Percentiles rank a stretch among this genome's conserved stretches.
phyloP scores from a whole-genome alignment of 257 asterid species.

The Nicotiana benthamiana region DNA sequence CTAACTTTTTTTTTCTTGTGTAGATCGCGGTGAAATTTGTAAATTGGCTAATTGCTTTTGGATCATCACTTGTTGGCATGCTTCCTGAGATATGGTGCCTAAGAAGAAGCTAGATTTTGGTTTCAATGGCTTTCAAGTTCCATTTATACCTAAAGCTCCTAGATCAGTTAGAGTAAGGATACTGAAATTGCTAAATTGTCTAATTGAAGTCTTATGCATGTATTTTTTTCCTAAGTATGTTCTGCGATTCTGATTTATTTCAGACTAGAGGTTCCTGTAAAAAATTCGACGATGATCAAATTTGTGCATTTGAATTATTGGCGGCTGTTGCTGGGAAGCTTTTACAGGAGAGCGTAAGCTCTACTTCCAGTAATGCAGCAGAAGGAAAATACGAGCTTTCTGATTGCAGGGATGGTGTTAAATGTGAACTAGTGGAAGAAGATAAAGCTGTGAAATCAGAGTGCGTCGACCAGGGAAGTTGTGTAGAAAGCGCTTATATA shows the following conservation, averaged over 20 bases:
- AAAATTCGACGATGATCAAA: conserved; percentile 46
- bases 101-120: conserved; percentile 51
- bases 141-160: conserved; percentile 65
- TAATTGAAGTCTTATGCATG: not conserved
- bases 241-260: conserved; percentile 8
- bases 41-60: not conserved
- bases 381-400: conserved; percentile 34
- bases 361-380: conserved; percentile 69
- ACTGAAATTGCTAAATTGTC: conserved; percentile 11
- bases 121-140: conserved; percentile 37
- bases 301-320: conserved; percentile 89
- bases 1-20: not conserved
- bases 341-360: conserved; percentile 84
- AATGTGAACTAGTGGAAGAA: conserved; percentile 24
- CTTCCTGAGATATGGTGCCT: conserved; percentile 57
- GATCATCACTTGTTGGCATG: conserved; percentile 32
- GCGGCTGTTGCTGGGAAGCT: conserved; percentile 95
- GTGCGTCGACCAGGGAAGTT: conserved; percentile 69
- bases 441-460: conserved; percentile 45
- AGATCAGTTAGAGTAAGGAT: conserved; percentile 61
- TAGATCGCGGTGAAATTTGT: not conserved
- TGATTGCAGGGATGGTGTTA: conserved; percentile 21
- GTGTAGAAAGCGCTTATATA: conserved; percentile 62
- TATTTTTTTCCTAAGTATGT: conserved; percentile 10
- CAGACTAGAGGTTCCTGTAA: conserved; percentile 53